Conservation (phyloP, 768 basidiomycete species). For the Russula foetens region DNA sequence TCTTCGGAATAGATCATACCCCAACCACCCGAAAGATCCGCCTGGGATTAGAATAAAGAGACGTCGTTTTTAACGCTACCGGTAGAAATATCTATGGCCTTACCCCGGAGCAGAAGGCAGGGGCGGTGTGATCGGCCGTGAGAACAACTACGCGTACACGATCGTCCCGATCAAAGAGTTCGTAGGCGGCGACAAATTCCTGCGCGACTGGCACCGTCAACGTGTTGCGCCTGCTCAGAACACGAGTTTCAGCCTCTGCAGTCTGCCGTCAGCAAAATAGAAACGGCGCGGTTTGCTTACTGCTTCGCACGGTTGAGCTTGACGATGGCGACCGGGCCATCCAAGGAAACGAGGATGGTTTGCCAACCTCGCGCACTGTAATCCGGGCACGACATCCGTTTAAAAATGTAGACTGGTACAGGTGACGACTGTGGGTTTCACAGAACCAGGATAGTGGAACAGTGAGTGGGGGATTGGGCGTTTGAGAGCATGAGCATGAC, state of each 20-base stretch:
- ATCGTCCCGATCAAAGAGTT: slow-evolving; percentile 43
- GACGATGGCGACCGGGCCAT: slow-evolving; percentile 37
- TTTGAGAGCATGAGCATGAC: too few species aligned
- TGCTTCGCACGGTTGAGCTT: slow-evolving; percentile 41
- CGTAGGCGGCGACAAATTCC: slow-evolving; percentile 39
- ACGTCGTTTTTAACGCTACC: background rate
- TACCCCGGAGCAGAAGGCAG: slow-evolving; percentile 51
- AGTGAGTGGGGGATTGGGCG: background rate
- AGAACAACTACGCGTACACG: slow-evolving; percentile 43
- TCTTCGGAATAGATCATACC: slow-evolving; percentile 30
- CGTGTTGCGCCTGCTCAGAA: slow-evolving; percentile 37
- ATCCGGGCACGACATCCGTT: slow-evolving; percentile 11
- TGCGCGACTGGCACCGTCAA: slow-evolving; percentile 28
- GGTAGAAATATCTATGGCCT: slow-evolving; percentile 13
- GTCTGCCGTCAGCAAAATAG: background rate
- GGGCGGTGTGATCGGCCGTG: slow-evolving; percentile 43
- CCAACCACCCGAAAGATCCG: slow-evolving; percentile 45
- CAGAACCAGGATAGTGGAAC: background rate
- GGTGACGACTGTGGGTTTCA: background rate
- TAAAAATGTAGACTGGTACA: background rate
- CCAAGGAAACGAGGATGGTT: slow-evolving; percentile 36
- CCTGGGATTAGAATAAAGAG: slow-evolving; percentile 27
- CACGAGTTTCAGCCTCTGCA: background rate
- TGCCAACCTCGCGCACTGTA: slow-evolving; percentile 29
- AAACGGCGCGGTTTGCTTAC: slow-evolving; percentile 26